phyloP scores from a whole-genome alignment of 2,329 filamentous ascomycete species.

The Nectriaceae sp. region DNA sequence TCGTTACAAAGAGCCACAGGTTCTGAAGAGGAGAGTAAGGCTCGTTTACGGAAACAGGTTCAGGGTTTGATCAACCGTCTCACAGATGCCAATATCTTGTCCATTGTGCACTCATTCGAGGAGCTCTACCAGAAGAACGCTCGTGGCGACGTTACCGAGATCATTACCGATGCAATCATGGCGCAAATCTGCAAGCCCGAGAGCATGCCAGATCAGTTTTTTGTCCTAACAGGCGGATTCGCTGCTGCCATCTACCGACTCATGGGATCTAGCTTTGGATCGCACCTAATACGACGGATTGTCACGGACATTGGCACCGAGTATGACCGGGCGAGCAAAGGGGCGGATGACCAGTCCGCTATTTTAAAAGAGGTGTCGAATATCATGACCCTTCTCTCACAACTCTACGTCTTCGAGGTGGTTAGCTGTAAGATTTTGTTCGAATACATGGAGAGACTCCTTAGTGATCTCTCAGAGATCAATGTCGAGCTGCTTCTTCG shows the following conservation, averaged over 20 bases:
- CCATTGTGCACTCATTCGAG: constrained; percentile 81
- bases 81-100: constrained; percentile 85
- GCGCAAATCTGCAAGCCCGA: constrained; percentile 79
- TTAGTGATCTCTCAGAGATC: constrained; percentile 74
- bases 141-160: constrained; percentile 84
- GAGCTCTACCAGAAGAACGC: constrained; percentile 81
- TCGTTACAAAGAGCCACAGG: constrained; percentile 69
- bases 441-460: constrained; percentile 81
- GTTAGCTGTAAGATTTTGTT: constrained; percentile 82
- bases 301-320: constrained; percentile 73
- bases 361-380: constrained; percentile 58
- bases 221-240: constrained; percentile 89
- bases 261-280: constrained; percentile 85
- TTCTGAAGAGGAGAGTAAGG: constrained; percentile 66
- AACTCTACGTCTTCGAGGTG: constrained; percentile 91
- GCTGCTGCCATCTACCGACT: constrained; percentile 85
- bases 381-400: constrained; percentile 77
- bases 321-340: constrained; percentile 51
- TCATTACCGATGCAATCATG: constrained; percentile 75
- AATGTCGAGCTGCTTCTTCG: constrained; percentile 88
- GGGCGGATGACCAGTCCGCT: constrained; percentile 40
- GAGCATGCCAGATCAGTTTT: constrained; percentile 80
- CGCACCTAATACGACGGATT: constrained; percentile 77
- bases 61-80: constrained; percentile 92
- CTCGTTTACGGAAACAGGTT: constrained; percentile 73